A percentile compares a stretch with the other conserved stretches of the same genome.
These are phyloP conservation scores for Nannochloropsis limnetica DNA, from an alignment of 352 stramenopile genomes.

Conservation along the genomic window DNA sequence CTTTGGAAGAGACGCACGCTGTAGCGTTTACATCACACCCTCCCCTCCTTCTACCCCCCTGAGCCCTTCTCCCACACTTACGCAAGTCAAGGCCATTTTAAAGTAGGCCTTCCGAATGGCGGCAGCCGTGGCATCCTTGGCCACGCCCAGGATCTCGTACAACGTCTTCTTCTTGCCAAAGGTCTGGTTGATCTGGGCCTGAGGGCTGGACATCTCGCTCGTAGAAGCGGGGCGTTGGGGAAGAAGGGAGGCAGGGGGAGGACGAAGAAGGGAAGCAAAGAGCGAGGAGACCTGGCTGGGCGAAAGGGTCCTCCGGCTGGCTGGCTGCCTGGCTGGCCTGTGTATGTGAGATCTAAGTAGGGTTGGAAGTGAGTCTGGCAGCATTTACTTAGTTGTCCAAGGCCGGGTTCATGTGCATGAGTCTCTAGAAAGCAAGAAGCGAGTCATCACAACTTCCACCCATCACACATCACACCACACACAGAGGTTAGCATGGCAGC, in stretches of 20 bases:
- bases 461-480: not conserved
- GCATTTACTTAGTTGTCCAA: not conserved
- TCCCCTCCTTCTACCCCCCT: constrained; percentile 48
- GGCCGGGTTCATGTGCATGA: too few relatives aligned
- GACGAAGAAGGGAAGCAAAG: not conserved
- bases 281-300: too few relatives aligned
- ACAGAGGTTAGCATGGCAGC: not conserved
- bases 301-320: not conserved
- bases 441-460: not conserved
- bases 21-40: constrained; percentile 63
- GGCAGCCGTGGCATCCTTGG: constrained; percentile 57
- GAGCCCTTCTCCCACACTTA: constrained; percentile 60
- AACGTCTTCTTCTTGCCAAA: constrained; percentile 52
- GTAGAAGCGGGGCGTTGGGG: not conserved
- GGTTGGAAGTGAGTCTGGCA: not conserved
- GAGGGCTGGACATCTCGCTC: constrained; percentile 2
- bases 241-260: not conserved
- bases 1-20: constrained; percentile 16
- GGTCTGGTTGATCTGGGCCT: constrained; percentile 36
- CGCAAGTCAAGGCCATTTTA: constrained; percentile 70
- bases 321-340: not conserved
- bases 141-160: constrained; percentile 67
- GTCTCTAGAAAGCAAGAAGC: not conserved
- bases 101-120: constrained; percentile 78
- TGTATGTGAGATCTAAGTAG: not conserved